Evolutionary conservation across 345 rosid species (phyloP), one percentile per base, ranked within the genome.

Genomic region (Arabis alpina): DNA sequence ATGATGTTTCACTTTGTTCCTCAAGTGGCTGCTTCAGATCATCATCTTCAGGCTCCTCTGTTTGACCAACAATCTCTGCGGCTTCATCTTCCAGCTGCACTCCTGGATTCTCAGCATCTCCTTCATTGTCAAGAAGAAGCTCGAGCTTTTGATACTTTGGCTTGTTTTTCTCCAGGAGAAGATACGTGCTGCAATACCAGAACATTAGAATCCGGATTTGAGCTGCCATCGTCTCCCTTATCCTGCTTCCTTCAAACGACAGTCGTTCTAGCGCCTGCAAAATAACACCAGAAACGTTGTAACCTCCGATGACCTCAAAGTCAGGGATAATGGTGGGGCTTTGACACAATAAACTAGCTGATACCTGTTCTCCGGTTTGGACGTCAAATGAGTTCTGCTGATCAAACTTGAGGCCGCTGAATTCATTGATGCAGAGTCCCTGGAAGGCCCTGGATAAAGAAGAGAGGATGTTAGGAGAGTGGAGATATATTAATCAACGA

Each of bases 291-390:
- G 7, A 67, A 53, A 60, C 57, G 25, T 45, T 4, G 14, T 66
- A 51, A 50, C 30, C 10, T 19, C 52, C 0, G 4, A 41, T 57
- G 9, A 49, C 47, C 40, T 49, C n/a, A 28, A 6, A 64, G 27
- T n/a, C 5, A 25, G 42, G 23, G 39, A 8, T 30, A 64, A 15
- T 15, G 3, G 42, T 54, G 39, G 9, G 30, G 15, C 23, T n/a
- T 50, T 54, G 19, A 45, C 2, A 23, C n/a, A 19, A 11, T 23
- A 19, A 14, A 40, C 6, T 13, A 54, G 15, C 14, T 57, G n/a
- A 70, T 80, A 94, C 97, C 97, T 91, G 99, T 77, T 94, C 99
- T 72, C 99, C 97, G 1, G 94, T 89, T 80, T 87, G 93, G 76
- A 87, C 67, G 75, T 94, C 95, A 70, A 89, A 85, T 34, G 95